A percentile compares a stretch with the other conserved stretches of the same genome.
Evolutionary conservation across 2,329 filamentous ascomycete species (phyloP).

Genomic region (Delphinella strobiligena): DNA sequence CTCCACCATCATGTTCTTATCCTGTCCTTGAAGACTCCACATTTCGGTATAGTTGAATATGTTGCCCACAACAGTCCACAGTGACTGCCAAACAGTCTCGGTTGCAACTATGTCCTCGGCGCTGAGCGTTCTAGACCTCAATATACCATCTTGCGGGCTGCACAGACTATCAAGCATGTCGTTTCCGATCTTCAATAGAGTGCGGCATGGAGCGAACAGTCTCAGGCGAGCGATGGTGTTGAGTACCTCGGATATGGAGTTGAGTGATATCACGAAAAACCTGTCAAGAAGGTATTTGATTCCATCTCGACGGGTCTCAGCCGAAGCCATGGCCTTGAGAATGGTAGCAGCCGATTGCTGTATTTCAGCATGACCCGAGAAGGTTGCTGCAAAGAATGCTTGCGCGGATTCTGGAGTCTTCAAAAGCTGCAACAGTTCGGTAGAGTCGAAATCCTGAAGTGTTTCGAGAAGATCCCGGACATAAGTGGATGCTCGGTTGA

Average conservation of each 20-base stretch:
- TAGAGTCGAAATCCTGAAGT: slow-evolving; percentile 61
- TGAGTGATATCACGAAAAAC: slow-evolving; percentile 44
- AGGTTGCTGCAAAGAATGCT: slow-evolving; percentile 64
- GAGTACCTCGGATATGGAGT: slow-evolving; percentile 44
- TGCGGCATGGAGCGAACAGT: slow-evolving; percentile 47
- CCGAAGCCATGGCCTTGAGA: slow-evolving; percentile 67
- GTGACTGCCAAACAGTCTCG: slow-evolving; percentile 67
- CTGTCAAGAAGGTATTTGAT: slow-evolving; percentile 47
- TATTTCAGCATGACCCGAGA: slow-evolving; percentile 68
- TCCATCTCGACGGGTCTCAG: slow-evolving; percentile 50
- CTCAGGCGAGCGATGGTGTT: slow-evolving; percentile 43
- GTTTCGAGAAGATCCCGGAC: slow-evolving; percentile 67
- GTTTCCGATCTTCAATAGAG: slow-evolving; percentile 48
- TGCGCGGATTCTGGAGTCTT: slow-evolving; percentile 55
- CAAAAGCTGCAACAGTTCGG: slow-evolving; percentile 59
- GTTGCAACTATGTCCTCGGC: slow-evolving; percentile 53
- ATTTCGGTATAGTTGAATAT: slow-evolving; percentile 73
- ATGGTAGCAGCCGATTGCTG: slow-evolving; percentile 72
- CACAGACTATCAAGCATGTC: slow-evolving; percentile 54
- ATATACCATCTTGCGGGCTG: slow-evolving; percentile 48
- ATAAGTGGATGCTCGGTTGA: slow-evolving; percentile 47
- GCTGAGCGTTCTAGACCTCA: slow-evolving; percentile 45
- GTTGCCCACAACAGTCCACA: slow-evolving; percentile 71
- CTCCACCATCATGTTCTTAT: slow-evolving; percentile 71
- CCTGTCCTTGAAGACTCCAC: slow-evolving; percentile 63